Evolutionary conservation across 169 alveolate species (phyloP).

Genomic region (Haemoproteus tartakovskyi): DNA sequence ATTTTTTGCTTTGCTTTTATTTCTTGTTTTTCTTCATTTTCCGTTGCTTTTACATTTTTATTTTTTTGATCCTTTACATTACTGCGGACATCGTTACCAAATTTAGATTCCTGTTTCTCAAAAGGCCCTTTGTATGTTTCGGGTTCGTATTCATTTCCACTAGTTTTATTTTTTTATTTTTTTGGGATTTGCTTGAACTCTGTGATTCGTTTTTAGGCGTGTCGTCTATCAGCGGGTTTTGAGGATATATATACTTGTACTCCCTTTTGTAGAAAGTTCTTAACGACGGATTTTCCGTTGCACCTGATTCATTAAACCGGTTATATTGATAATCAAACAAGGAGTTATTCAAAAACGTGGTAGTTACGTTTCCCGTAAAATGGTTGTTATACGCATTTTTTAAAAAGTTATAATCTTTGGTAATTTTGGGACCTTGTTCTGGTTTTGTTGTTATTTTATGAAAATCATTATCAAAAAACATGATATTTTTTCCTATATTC

Average conservation of each 20-base stretch:
- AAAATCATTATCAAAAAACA: slow-evolving; percentile 38
- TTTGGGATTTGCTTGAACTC: too few relatives aligned
- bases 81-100: too few relatives aligned
- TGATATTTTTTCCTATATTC: slow-evolving; percentile 59
- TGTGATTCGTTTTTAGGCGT: too few relatives aligned
- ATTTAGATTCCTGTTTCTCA: too few relatives aligned
- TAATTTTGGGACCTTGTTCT: slow-evolving; percentile 65
- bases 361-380: slow-evolving; percentile 40
- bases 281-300: slow-evolving; percentile 58
- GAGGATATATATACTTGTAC: slow-evolving; percentile 1
- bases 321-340: slow-evolving; percentile 64
- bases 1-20: slow-evolving; percentile 1
- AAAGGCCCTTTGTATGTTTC: too few relatives aligned
- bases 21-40: slow-evolving; percentile 3
- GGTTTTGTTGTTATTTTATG: slow-evolving; percentile 43
- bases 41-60: not conserved
- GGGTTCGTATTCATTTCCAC: too few relatives aligned
- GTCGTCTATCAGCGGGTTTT: too few relatives aligned
- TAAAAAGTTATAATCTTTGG: slow-evolving; percentile 58
- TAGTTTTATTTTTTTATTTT: too few relatives aligned
- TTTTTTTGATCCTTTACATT: too few relatives aligned
- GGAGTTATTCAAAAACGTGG: slow-evolving; percentile 50
- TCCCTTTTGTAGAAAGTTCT: slow-evolving; percentile 29
- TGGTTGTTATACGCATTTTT: slow-evolving; percentile 60
- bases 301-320: slow-evolving; percentile 47